These are phyloP conservation scores for Tulasnella sp. DNA, from an alignment of 768 basidiomycete genomes.

Conservation along the genomic window DNA sequence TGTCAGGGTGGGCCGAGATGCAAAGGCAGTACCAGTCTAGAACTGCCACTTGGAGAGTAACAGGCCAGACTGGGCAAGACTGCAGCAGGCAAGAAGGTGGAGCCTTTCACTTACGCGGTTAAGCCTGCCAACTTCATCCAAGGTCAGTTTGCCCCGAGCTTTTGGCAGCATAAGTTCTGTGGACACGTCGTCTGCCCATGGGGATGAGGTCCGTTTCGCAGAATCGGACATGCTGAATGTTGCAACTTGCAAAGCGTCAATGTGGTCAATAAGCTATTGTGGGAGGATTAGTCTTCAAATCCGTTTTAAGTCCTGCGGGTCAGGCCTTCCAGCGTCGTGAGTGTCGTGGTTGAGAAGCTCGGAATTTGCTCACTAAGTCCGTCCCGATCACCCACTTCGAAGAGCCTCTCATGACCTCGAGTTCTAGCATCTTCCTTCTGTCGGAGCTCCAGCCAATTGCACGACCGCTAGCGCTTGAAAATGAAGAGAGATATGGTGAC, in stretches of 20 bases:
- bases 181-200: too few relatives aligned
- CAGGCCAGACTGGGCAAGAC: neutral
- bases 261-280: too few relatives aligned
- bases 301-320: too few relatives aligned
- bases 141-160: neutral
- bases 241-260: too few relatives aligned
- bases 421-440: neutral
- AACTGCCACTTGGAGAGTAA: neutral
- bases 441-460: conserved; percentile 3
- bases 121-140: neutral
- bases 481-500: conserved; percentile 32
- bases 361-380: neutral
- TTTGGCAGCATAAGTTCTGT: neutral
- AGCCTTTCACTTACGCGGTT: neutral
- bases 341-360: neutral
- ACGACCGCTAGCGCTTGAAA: neutral
- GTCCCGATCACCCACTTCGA: neutral
- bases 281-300: too few relatives aligned
- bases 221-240: too few relatives aligned
- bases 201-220: too few relatives aligned
- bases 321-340: neutral
- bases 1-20: neutral
- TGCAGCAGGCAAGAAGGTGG: neutral
- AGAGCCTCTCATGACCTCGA: neutral
- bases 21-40: too few relatives aligned